Percentiles rank a stretch among this genome's conserved stretches.
phyloP scores from a whole-genome alignment of 73 alveolate genomes.

The Symbiodinium natans region DNA sequence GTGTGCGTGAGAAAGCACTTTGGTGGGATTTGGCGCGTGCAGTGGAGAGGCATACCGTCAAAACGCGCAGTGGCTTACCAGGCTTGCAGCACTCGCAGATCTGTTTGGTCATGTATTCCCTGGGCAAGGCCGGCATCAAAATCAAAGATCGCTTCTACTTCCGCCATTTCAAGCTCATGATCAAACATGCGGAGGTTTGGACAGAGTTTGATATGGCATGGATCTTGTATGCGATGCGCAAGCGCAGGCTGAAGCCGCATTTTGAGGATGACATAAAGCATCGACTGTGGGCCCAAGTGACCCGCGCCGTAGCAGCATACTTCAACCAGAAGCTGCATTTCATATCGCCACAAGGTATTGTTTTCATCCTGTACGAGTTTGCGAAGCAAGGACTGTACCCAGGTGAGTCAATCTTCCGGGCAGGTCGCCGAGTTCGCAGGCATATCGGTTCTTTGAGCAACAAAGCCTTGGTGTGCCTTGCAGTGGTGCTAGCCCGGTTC shows the following conservation, averaged over 20 bases:
- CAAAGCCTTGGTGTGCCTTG: constrained; percentile 31
- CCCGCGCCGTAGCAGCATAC: constrained; percentile 25
- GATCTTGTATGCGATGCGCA: constrained; percentile 67
- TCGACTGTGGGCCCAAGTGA: constrained; percentile 42
- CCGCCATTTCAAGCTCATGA: constrained; percentile 26
- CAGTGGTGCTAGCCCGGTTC: background rate
- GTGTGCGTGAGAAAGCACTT: constrained; percentile 37
- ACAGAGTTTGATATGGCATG: constrained; percentile 91
- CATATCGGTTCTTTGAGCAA: constrained; percentile 47
- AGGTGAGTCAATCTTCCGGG: constrained; percentile 42
- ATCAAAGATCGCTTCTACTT: constrained; percentile 75
- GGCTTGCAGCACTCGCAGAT: constrained; percentile 84
- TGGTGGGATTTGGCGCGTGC: constrained; percentile 93
- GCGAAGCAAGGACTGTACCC: constrained; percentile 75
- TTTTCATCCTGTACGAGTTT: constrained; percentile 64
- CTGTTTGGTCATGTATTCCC: constrained; percentile 56
- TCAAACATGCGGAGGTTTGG: constrained; percentile 56
- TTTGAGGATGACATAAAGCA: constrained; percentile 5
- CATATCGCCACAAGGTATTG: constrained; percentile 79
- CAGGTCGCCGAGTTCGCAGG: constrained; percentile 55
- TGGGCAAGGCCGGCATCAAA: constrained; percentile 62
- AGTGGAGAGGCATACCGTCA: constrained; percentile 61
- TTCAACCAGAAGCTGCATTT: constrained; percentile 83
- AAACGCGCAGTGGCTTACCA: constrained; percentile 37
- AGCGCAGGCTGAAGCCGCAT: constrained; percentile 39